Evolutionary conservation across 2,329 filamentous ascomycete species (phyloP), one percentile per base, ranked within the genome.

Genomic region (Harringtonia aguacate): DNA sequence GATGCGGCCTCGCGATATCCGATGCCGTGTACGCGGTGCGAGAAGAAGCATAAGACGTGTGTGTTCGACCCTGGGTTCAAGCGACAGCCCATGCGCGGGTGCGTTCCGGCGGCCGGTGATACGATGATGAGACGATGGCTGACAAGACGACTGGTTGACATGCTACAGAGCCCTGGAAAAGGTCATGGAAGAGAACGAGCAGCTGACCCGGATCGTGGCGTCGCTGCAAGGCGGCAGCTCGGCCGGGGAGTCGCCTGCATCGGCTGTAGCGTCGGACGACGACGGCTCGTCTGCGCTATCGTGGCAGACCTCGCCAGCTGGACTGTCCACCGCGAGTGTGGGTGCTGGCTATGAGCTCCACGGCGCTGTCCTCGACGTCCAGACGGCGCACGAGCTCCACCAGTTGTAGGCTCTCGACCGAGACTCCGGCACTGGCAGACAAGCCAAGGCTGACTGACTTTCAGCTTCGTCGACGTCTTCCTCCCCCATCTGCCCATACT

Each of bases 101-200:
- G n/a, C n/a, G n/a, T n/a, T n/a, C n/a, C n/a, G n/a, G n/a, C n/a
- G n/a, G n/a, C n/a, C n/a, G n/a, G n/a, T n/a, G n/a, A n/a, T n/a
- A n/a, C n/a, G n/a, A n/a, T n/a, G 28, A 29, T 14, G 28, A 29
- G 28, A 29, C 8, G 28, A 29, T 4, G 21, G 8, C 36, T 4
- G 17, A 9, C 10, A 22, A 8, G 8, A 13, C 17, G 15, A 17
- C 4, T n/a, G 22, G 9, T 17, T 22, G 6, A 17, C 3, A 15
- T 18, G 33, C 5, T 8, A 10, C 20, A 43, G 45, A 4, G 41
- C 45, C 5, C 33, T 46, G 8, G 45, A 46, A 15, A 30, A 39
- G 20, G 20, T 40, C n/a, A 27, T 43, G 17, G 41, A 44, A 24
- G 45, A 46, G 18, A 46, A 43, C 8, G 45, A 46, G 20, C 45